Conservation (phyloP, 1,284 basidiomycete species). For the Phlebopus sp. region DNA sequence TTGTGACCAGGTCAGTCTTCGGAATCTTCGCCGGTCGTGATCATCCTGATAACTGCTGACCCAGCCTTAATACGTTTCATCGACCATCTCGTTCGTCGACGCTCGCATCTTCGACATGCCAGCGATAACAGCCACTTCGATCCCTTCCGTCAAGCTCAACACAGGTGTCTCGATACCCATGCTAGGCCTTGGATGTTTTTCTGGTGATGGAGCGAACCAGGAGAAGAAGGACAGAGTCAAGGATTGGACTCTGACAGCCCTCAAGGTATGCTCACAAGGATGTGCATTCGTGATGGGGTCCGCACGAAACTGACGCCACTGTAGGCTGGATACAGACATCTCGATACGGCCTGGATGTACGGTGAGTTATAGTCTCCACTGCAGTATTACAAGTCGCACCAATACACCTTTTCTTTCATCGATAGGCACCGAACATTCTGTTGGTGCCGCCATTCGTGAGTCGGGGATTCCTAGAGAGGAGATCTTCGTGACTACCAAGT, state of each 20-base stretch:
- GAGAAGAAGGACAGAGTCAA: neutral
- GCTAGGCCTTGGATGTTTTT: neutral
- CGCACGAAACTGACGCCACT: neutral
- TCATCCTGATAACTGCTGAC: too few relatives aligned
- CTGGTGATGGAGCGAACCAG: neutral
- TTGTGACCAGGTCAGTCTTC: too few relatives aligned
- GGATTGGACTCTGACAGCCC: neutral
- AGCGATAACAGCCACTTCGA: neutral
- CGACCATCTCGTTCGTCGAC: too few relatives aligned
- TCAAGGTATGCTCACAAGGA: neutral
- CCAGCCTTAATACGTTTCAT: too few relatives aligned
- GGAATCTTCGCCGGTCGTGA: too few relatives aligned
- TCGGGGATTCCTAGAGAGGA: slow-evolving; percentile 36
- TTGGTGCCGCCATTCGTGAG: slow-evolving; percentile 39
- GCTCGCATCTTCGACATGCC: neutral
- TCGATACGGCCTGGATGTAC: slow-evolving; percentile 6
- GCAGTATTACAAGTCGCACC: too few relatives aligned
- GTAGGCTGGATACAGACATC: slow-evolving; percentile 4
- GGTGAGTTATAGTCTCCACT: neutral
- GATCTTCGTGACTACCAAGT: slow-evolving; percentile 43
- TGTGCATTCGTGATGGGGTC: neutral
- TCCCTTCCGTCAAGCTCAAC: neutral
- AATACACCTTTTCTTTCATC: neutral
- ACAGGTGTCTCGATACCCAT: neutral
- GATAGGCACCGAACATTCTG: slow-evolving; percentile 33